These are phyloP conservation scores for Porodaedalea pini DNA, from an alignment of 1,284 basidiomycete species.

Conservation along the genomic window DNA sequence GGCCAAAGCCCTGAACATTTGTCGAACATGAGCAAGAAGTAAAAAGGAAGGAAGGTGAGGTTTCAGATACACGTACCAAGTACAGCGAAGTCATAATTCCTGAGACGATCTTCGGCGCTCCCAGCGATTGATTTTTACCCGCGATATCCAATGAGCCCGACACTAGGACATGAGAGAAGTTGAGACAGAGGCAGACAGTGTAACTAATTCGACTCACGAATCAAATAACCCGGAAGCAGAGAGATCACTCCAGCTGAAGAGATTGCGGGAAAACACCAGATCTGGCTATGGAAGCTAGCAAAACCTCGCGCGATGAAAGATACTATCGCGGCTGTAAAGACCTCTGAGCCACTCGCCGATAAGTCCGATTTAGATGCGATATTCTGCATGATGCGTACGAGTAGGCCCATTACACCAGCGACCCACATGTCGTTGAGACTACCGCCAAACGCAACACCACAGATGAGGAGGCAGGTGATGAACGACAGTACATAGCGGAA, in stretches of 20 bases:
- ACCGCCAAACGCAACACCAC: slow-evolving; percentile 78
- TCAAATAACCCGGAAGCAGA: slow-evolving; percentile 80
- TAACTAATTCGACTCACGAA: slow-evolving; percentile 48
- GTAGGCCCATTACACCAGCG: slow-evolving; percentile 64
- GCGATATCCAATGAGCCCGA: slow-evolving; percentile 84
- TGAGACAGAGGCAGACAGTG: not conserved
- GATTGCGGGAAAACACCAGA: slow-evolving; percentile 87
- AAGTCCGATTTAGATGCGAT: slow-evolving; percentile 72
- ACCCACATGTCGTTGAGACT: slow-evolving; percentile 80
- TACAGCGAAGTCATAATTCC: slow-evolving; percentile 91
- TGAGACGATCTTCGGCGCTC: slow-evolving; percentile 52
- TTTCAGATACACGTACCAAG: slow-evolving; percentile 42
- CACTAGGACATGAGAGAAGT: slow-evolving; percentile 44
- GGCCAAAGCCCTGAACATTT: slow-evolving; percentile 65
- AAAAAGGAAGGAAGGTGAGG: slow-evolving; percentile 20
- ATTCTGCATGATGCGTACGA: slow-evolving; percentile 66
- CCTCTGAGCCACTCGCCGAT: slow-evolving; percentile 88
- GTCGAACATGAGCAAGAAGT: too few relatives aligned
- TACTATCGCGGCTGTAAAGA: slow-evolving; percentile 76
- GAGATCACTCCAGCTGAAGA: slow-evolving; percentile 80
- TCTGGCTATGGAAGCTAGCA: slow-evolving; percentile 64
- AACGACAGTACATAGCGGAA: slow-evolving; percentile 70
- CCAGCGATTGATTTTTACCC: slow-evolving; percentile 58
- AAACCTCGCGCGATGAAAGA: slow-evolving; percentile 78
- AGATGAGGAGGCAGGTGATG: slow-evolving; percentile 72